Evolutionary conservation across 257 asterid species (phyloP).

Genomic region (Solanum okadae): DNA sequence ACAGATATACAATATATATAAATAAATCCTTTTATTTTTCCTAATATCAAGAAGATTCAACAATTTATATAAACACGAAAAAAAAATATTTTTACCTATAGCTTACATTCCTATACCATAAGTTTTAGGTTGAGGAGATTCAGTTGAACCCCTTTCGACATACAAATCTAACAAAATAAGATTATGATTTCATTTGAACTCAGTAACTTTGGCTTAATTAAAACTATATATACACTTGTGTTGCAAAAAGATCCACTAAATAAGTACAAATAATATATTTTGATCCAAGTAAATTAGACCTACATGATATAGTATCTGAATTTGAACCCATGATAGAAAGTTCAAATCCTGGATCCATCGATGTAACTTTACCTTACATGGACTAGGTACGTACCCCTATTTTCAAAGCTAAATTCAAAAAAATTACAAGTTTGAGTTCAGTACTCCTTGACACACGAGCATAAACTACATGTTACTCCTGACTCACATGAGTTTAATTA

Average conservation of each 20-base stretch:
- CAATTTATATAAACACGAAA: neutral
- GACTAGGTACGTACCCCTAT: neutral
- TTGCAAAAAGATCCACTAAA: neutral
- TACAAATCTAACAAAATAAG: neutral
- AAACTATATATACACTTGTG: neutral
- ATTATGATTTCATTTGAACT: neutral
- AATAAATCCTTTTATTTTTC: neutral
- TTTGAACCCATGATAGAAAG: neutral
- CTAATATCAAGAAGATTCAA: neutral
- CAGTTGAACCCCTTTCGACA: neutral
- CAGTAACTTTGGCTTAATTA: neutral
- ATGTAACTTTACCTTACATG: neutral
- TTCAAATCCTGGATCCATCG: neutral
- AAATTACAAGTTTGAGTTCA: neutral
- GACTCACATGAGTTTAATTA: neutral
- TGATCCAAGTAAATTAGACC: neutral
- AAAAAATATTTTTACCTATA: neutral
- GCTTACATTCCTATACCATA: neutral
- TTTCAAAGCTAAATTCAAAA: neutral
- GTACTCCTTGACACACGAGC: neutral
- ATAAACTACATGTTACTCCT: neutral
- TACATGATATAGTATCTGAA: neutral
- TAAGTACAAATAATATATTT: neutral
- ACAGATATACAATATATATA: neutral
- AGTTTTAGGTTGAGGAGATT: accelerated